Base-by-base conservation (phyloP, 1,284 basidiomycete species). In the Cutaneotrichosporon dermatis region DNA sequence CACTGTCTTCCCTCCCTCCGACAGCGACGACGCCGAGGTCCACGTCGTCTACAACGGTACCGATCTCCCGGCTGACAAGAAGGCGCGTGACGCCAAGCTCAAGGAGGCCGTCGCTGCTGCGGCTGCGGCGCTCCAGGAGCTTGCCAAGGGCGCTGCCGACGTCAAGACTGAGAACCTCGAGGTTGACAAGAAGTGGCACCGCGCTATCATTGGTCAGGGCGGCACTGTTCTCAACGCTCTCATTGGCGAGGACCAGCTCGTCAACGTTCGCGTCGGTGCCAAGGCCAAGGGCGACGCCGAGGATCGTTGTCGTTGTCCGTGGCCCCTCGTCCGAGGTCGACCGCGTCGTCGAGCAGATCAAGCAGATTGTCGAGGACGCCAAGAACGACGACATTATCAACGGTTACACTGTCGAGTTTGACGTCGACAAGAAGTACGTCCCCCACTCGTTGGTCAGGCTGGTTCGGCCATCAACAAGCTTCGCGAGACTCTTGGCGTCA, bases 381-480 rank as follows among this genome's bases (percentile, higher is more conserved):
- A 91, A 95, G 82, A 91, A 95, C 71, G 91, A 98, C 74, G 88
- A 90, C 75, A 93, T 97, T 67, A 84, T 89, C 74, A 95, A 88
- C 79, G 91, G 92, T 75, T 87, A 88, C 76, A 86, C 84, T 36
- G 84, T 83, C 55, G 91, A 96, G 72, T 96, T 99, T 72, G 86
- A 89, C 57, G 88, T 99, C 61, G 88, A 91, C 66, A 85, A 84
- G 69, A 89, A 91, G 75, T 93, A 88, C 75, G 92, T 99, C 36
- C 89, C 90, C 53, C 91, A 94, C 65, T 99, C 55, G 93, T 99
- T 65, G 95, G 96, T 64, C 83, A 90, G 53, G 86, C 89, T 48
- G 96, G 96, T 51, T 79, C 87, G 48, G 87, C 89, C 55, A 82
- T 99, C 76, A 93, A 93, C 80, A 96, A 85, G 82, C 84, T 98